Evolutionary conservation across 805 yeast species (phyloP), one percentile per base, ranked within the genome.

Genomic region (Tetrapisispora namnaoensis): DNA sequence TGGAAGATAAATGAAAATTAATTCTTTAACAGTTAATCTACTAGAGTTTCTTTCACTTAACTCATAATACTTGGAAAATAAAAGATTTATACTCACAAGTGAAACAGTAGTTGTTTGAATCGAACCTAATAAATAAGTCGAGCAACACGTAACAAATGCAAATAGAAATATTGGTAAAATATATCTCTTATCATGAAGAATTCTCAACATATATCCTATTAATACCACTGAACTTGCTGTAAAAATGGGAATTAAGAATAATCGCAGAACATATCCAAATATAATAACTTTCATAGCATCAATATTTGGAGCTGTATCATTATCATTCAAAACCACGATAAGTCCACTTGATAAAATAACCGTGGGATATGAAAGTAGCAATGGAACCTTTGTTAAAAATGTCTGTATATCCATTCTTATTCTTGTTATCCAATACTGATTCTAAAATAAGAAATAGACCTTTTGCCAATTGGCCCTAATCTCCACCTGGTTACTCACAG

Each of bases 321-420:
- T 42, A 28, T 37, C 41, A 20, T 22, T 18, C 21, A 32, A 17
- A 8, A 42, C 37, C 28, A 46, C n/a, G 21, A 64, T 55, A 36
- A 62, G 47, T 44, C 53, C 56, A 49, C 60, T 55, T 30, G 68
- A 59, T 36, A 65, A 49, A 11, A 65, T 53, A 27, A 65, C 54
- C 8, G 68, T 62, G 24, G 69, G 67, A 49, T 57, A 61, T 32
- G 66, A 58, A 17, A 65, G 53, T 32, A 63, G 39, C 44, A 65
- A 41, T 16, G 69, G 69, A 14, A 65, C 56, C 40, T 55, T 56
- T 6, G 63, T 54, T 32, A 63, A 42, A 40, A 48, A 48, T 21
- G 48, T 45, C 40, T 56, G 58, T 36, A 53, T 47, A 6, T 35
- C n/a, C 51, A 39, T 44, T 4, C 6, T 30, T 37, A 2, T 40